Conservation (phyloP, 1,139 yeast genomes). For the Magnusiomyces paraingens region DNA sequence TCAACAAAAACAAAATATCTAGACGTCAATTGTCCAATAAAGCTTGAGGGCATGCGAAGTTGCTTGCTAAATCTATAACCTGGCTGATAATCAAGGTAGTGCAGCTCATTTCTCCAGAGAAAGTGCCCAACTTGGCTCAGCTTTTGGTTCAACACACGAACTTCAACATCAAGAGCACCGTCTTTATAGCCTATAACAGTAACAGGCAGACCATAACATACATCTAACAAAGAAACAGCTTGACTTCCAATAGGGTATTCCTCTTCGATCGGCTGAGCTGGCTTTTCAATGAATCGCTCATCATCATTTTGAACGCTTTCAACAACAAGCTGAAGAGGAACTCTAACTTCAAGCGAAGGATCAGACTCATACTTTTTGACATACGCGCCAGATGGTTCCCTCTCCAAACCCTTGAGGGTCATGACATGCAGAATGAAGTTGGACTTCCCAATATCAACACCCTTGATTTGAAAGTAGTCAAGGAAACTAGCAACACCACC, state of each 20-base stretch:
- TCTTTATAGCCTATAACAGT: constrained; percentile 52
- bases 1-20: constrained; percentile 55
- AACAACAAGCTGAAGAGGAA: constrained; percentile 75
- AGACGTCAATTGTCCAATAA: constrained; percentile 74
- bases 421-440: constrained; percentile 59
- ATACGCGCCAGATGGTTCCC: constrained; percentile 68
- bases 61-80: constrained; percentile 59
- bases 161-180: constrained; percentile 26
- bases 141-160: constrained; percentile 27
- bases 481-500: constrained; percentile 32
- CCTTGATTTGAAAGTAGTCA: constrained; percentile 39
- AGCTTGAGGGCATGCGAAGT: constrained; percentile 52
- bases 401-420: constrained; percentile 71
- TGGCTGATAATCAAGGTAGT: constrained; percentile 55
- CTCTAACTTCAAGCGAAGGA: constrained; percentile 25
- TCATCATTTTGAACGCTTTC: constrained; percentile 71
- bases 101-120: constrained; percentile 46
- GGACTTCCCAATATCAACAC: constrained; percentile 50
- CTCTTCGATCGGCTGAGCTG: constrained; percentile 69
- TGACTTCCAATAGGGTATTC: constrained; percentile 73
- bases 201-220: constrained; percentile 85
- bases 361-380: constrained; percentile 45
- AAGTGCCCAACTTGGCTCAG: constrained; percentile 27
- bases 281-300: constrained; percentile 61
- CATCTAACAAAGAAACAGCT: constrained; percentile 79